Base-by-base conservation (phyloP, 768 basidiomycete species). In the Xerocomellus amylosporus region DNA sequence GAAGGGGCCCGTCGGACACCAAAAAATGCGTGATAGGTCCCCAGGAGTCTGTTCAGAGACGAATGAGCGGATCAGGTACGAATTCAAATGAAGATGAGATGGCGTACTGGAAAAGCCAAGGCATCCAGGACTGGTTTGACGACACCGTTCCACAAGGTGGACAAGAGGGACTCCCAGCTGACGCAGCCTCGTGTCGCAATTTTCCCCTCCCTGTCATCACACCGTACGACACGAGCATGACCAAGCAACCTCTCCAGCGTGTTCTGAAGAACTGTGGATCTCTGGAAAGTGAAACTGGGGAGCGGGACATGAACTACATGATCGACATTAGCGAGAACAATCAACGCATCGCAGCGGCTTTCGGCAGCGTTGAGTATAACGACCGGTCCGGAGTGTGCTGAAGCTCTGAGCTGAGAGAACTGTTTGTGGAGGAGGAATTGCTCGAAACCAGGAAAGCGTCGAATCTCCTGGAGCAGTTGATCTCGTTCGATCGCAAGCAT, bases 301-400 rank as follows among this genome's bases (percentile, higher is more conserved):
- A 55, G 54, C 8, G 54, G 54, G 37, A 48, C 51, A 28, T 56
- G 55, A 20, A 53, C 5, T 2, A 22, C 55, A n/a, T 36, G 5
- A 0, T 47, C 40, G 19, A 38, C 31, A 7, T 56, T 19, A 2
- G 51, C 51, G 8, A 52, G 45, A 12, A 56, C 8, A 20, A 56
- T 42, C 39, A 56, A 20, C 5, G 72, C 75, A 51, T 76, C 71
- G 34, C 71, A 75, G 19, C 71, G 58, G 14, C n/a, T 46, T 19
- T 45, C 24, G 8, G 40, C 40, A 24, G 40, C 22, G 14, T 20
- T 41, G 14, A 41, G 8, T 13, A 41, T 8, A 6, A 41, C 40
- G 7, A 41, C 40, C 12, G 14, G 22, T 13, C 40, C 40, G 3
- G 22, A 5, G 22, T 41, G 40, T 14, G 40, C 40, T 8, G 40